Evolutionary conservation across 306 rosid species (phyloP), one percentile per base, ranked within the genome.

Genomic region (Lathyrus tuberosus): DNA sequence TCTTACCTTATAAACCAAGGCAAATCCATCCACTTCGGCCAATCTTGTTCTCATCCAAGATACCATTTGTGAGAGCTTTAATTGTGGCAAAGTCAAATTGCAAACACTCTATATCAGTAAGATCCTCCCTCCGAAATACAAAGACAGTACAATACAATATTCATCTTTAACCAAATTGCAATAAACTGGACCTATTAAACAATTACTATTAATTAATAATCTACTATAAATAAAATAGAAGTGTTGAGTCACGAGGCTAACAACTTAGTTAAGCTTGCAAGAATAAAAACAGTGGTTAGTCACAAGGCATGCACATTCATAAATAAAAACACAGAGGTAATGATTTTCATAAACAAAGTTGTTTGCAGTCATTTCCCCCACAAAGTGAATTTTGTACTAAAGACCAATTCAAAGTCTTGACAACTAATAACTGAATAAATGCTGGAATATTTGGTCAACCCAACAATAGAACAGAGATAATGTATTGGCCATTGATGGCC

Each of bases 11-110:
- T 76, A 84, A 69, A 84, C 89, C 12, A 60, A 82, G 24, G 86
- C 89, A 76, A 80, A 87, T 62, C 87, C n/a, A n/a, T n/a, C n/a
- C 89, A 20, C 92, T 87, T 78, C 78, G 77, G 37, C 88, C 89
- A 28, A 81, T 59, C 66, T 56, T 82, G 65, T 78, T 78, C 2
- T 76, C 68, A 3, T 52, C 64, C 0, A 83, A 82, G 69, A 87
- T 84, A 3, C 78, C n/a, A 33, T 80, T 70, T 0, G 85, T 87
- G 11, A 85, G 85, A 69, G 71, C 62, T 69, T 82, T 79, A 52
- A 84, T 70, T 12, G 69, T 76, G 15, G 51, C 62, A 62, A 87
- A 70, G 56, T 75, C 72, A 71, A 69, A 76, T 61, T 84, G 86
- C 54, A 84, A 59, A 18, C 78, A 80, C 33, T 84, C 89, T 2